These are phyloP conservation scores for Neurospora sp. DNA, from an alignment of 495 filamentous ascomycete species.

Conservation along the genomic window DNA sequence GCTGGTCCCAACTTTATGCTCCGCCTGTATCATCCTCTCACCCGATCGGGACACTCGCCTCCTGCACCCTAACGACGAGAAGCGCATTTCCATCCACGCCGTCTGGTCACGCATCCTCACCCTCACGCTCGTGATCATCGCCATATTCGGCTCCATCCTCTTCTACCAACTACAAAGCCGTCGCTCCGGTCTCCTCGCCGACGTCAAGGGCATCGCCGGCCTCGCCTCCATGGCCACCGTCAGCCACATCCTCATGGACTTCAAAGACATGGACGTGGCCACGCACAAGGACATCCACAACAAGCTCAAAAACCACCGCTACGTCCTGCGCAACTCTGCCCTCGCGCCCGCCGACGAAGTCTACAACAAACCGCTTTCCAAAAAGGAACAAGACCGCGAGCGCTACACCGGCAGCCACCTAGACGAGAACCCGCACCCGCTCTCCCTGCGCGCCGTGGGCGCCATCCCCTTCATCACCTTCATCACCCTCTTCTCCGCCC, in stretches of 20 bases:
- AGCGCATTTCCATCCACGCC: constrained; percentile 42
- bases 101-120: constrained; percentile 54
- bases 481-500: constrained; percentile 37
- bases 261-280: constrained; percentile 59
- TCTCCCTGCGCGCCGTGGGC: constrained; percentile 52
- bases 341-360: constrained; percentile 40
- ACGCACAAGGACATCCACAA: constrained; percentile 55
- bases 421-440: constrained; percentile 52
- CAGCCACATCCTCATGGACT: constrained; percentile 63
- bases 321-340: constrained; percentile 57
- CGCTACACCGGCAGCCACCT: constrained; percentile 30
- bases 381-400: constrained; percentile 17
- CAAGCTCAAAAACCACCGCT: constrained; percentile 51
- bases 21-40: constrained; percentile 43
- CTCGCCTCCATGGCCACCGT: constrained; percentile 64
- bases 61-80: constrained; percentile 24
- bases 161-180: constrained; percentile 48
- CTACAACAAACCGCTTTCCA: constrained; percentile 9
- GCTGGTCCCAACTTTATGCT: constrained; percentile 51
- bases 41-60: constrained; percentile 32
- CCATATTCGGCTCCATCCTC: constrained; percentile 46
- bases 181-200: constrained; percentile 52
- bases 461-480: constrained; percentile 45
- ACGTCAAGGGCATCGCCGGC: constrained; percentile 65
- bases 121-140: constrained; percentile 37